phyloP scores from a whole-genome alignment of 257 asterid species.

The Petunia secreta region DNA sequence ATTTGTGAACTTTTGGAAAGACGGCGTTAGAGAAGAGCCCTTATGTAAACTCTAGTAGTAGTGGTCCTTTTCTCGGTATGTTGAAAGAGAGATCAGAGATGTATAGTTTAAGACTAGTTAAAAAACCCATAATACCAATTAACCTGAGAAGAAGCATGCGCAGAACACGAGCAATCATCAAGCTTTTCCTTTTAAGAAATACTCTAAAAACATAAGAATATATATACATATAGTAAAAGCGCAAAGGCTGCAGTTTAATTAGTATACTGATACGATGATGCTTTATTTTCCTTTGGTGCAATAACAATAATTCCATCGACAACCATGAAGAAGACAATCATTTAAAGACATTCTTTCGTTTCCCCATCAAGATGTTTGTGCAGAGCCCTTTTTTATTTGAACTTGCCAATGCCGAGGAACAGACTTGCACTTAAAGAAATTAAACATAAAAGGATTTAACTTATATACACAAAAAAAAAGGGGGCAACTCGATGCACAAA shows the following conservation, averaged over 20 bases:
- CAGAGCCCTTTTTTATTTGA: background rate
- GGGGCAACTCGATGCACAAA: too few relatives aligned
- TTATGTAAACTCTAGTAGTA: too few relatives aligned
- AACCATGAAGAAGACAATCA: constrained; percentile 26
- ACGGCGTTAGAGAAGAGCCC: too few relatives aligned
- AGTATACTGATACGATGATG: constrained; percentile 29
- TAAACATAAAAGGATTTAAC: too few relatives aligned
- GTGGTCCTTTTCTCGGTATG: background rate
- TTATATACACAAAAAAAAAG: too few relatives aligned
- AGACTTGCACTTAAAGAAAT: background rate
- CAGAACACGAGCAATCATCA: constrained; percentile 36
- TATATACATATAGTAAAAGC: constrained; percentile 2
- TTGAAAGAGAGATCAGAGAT: background rate
- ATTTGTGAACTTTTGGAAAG: too few relatives aligned
- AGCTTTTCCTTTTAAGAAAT: constrained; percentile 26
- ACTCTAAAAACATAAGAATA: background rate
- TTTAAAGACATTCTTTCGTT: constrained; percentile 15
- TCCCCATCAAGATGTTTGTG: constrained; percentile 28
- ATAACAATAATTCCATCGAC: constrained; percentile 13
- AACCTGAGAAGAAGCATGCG: constrained; percentile 43
- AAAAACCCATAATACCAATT: background rate
- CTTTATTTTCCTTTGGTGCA: constrained; percentile 2
- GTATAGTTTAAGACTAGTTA: background rate
- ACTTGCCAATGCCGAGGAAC: background rate
- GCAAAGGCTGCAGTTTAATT: constrained; percentile 28